Conservation (phyloP, 78 protist genomes). For the Tieghemostelium lacteum region DNA sequence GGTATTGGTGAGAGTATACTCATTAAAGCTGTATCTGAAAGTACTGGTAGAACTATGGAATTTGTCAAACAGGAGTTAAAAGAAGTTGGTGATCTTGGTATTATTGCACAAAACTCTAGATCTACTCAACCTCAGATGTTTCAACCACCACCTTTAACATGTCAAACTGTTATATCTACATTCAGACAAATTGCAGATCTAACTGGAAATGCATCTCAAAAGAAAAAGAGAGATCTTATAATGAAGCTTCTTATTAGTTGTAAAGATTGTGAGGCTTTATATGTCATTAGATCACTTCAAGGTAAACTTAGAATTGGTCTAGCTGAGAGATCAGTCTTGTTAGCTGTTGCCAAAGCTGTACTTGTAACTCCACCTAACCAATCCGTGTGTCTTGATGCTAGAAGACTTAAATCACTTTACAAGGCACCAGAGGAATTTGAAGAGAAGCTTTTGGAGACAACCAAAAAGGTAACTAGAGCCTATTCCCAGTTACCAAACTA, state of each 20-base stretch:
- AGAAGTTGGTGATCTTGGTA: slow-evolving; percentile 94
- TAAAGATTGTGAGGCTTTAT: slow-evolving; percentile 84
- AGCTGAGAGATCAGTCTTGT: slow-evolving; percentile 94
- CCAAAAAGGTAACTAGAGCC: slow-evolving; percentile 50
- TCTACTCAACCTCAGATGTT: slow-evolving; percentile 30
- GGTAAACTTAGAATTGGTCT: slow-evolving; percentile 98
- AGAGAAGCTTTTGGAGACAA: not conserved
- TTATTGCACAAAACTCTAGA: slow-evolving; percentile 82
- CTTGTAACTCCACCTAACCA: slow-evolving; percentile 58
- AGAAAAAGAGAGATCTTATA: slow-evolving; percentile 82
- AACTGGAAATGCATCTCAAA: slow-evolving; percentile 61
- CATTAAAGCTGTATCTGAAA: slow-evolving; percentile 87
- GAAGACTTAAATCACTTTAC: slow-evolving; percentile 24
- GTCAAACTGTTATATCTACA: slow-evolving; percentile 38
- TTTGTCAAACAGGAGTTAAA: slow-evolving; percentile 70
- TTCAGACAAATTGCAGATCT: slow-evolving; percentile 75
- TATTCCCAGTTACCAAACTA: slow-evolving; percentile 88
- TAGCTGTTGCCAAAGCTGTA: slow-evolving; percentile 94
- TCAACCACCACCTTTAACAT: slow-evolving; percentile 82
- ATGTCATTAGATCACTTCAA: slow-evolving; percentile 66
- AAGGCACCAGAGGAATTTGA: slow-evolving; percentile 46
- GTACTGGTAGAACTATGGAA: slow-evolving; percentile 81
- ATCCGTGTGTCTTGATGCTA: not conserved
- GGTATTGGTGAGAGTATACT: slow-evolving; percentile 96
- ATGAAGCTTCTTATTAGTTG: slow-evolving; percentile 82